Evolutionary conservation across 176 grass and related monocot species (phyloP).

Genomic region (Aechmea fasciata): DNA sequence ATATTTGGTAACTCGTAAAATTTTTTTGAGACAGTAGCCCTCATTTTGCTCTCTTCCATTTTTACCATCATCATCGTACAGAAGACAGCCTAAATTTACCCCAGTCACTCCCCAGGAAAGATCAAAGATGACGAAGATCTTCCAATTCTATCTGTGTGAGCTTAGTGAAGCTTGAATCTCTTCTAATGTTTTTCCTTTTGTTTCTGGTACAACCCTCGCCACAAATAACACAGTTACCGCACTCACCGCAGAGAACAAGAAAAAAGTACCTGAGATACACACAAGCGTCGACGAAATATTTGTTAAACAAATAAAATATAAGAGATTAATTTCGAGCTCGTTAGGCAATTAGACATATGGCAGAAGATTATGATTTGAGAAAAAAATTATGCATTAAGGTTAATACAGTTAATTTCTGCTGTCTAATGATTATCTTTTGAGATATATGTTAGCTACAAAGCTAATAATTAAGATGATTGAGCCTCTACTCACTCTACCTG

Average conservation of each 20-base stretch:
- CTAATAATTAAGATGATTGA: neutral
- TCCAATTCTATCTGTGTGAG: constrained; percentile 24
- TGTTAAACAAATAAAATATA: neutral
- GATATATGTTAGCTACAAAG: neutral
- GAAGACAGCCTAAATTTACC: neutral
- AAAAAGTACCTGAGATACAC: constrained; percentile 55
- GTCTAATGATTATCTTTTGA: neutral
- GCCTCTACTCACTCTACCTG: constrained; percentile 29
- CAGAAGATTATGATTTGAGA: no score
- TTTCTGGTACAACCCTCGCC: constrained; percentile 55
- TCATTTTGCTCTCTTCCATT: neutral
- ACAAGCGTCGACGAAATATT: neutral
- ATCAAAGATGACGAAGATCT: neutral
- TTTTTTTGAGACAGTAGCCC: neutral
- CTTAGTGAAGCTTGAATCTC: constrained; percentile 57
- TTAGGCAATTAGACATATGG: no score
- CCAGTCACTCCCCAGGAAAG: neutral
- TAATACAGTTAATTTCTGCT: neutral
- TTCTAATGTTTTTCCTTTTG: constrained; percentile 72
- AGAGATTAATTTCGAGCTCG: no score
- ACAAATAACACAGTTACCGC: constrained; percentile 51
- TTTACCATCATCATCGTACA: neutral
- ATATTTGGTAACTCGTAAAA: neutral
- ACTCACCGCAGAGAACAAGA: constrained; percentile 59
- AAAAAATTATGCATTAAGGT: neutral